These are phyloP conservation scores for Senna siamea DNA, from an alignment of 306 rosid species.

Conservation along the genomic window DNA sequence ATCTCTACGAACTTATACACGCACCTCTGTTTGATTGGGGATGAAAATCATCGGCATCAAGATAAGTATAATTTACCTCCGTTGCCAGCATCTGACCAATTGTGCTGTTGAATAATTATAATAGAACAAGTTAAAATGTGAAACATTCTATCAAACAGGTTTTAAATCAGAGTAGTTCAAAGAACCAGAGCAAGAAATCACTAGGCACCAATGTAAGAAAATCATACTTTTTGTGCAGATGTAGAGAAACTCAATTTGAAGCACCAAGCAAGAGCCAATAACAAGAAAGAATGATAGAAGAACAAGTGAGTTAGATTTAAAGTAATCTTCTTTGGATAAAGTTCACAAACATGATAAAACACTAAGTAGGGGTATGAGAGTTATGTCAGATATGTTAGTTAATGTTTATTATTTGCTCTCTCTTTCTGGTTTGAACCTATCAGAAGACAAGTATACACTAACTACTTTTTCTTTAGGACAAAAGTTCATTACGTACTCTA, in stretches of 20 bases:
- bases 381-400: too few relatives aligned
- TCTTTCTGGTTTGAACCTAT: too few relatives aligned
- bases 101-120: conserved; percentile 56
- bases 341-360: background rate
- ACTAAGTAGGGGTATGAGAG: too few relatives aligned
- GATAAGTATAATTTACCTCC: conserved; percentile 51
- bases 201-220: background rate
- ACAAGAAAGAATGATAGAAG: background rate
- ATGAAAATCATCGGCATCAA: conserved; percentile 94
- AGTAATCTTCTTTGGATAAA: background rate
- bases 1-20: background rate
- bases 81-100: conserved; percentile 72
- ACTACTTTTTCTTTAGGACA: background rate
- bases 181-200: background rate
- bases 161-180: background rate
- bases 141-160: background rate
- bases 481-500: too few relatives aligned
- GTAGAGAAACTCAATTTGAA: background rate
- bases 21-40: conserved; percentile 78
- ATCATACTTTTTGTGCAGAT: background rate
- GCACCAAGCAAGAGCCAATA: background rate
- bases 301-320: background rate
- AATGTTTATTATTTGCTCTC: too few relatives aligned
- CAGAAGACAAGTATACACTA: background rate
- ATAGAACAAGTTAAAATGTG: background rate